Conservation (phyloP, 2,329 filamentous ascomycete genomes). For the Colletotrichum horii region DNA sequence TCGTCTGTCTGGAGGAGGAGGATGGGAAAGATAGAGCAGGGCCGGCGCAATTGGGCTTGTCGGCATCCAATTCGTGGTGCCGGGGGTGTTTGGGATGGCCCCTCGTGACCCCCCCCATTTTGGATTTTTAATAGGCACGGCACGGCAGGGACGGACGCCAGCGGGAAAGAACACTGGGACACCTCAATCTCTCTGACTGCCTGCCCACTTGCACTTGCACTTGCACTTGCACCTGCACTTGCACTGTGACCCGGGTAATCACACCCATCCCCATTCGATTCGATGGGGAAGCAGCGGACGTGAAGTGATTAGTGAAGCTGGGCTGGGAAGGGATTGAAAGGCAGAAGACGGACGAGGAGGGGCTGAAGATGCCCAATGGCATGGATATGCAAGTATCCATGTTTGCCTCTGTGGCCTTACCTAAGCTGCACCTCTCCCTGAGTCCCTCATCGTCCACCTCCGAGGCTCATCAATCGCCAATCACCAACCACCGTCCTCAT, state of each 20-base stretch:
- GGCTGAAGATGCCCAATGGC: background rate
- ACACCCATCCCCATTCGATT: background rate
- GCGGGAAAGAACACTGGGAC: background rate
- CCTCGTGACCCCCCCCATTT: constrained; percentile 20
- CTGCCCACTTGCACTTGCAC: background rate
- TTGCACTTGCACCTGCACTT: background rate
- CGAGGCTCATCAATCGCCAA: background rate
- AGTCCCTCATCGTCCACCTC: background rate
- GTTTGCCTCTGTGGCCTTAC: background rate
- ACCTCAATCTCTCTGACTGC: background rate
- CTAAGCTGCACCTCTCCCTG: background rate
- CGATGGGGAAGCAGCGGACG: background rate
- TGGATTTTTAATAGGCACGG: background rate
- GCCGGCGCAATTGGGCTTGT: background rate
- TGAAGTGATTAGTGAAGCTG: background rate
- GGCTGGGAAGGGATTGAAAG: background rate
- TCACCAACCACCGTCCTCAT: background rate
- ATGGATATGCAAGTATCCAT: background rate
- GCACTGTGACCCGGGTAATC: background rate
- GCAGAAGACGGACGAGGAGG: background rate
- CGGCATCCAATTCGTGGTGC: background rate
- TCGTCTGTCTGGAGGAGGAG: background rate
- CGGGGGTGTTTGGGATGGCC: constrained; percentile 10
- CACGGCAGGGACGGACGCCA: background rate
- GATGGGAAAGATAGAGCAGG: background rate